A percentile compares a stretch with the other conserved stretches of the same genome.
These are phyloP conservation scores for Scheffersomyces illinoinensis DNA, from an alignment of 1,139 yeast species.

Conservation along the genomic window DNA sequence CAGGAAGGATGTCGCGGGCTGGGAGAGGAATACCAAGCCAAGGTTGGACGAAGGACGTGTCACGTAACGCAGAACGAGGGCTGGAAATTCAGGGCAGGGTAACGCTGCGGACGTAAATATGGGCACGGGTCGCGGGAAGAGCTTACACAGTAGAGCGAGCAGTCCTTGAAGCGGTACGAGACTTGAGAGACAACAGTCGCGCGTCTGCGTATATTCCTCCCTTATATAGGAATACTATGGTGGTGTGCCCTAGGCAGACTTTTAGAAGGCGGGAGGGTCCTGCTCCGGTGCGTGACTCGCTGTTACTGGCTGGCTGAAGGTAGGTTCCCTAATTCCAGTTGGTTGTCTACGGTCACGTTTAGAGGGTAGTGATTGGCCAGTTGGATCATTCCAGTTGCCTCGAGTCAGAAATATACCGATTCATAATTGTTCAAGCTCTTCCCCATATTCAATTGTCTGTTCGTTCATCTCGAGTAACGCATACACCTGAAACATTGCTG, in stretches of 20 bases:
- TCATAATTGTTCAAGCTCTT: no score
- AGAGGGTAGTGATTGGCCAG: not conserved
- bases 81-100: not conserved
- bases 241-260: not conserved
- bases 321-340: not conserved
- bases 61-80: not conserved
- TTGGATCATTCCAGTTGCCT: not conserved
- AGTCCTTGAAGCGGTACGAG: not conserved
- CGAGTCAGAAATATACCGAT: no score
- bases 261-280: not conserved
- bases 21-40: not conserved
- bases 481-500: not conserved
- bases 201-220: no score
- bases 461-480: not conserved
- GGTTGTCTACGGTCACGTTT: not conserved
- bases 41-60: not conserved
- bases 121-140: not conserved
- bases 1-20: not conserved
- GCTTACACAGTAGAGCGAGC: no score
- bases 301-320: not conserved
- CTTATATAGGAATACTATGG: no score
- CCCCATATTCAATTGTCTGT: no score
- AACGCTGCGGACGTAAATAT: not conserved
- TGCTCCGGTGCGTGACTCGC: not conserved
- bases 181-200: no score